Evolutionary conservation across 345 rosid genomes (phyloP).

Genomic region (Salix suchowensis): DNA sequence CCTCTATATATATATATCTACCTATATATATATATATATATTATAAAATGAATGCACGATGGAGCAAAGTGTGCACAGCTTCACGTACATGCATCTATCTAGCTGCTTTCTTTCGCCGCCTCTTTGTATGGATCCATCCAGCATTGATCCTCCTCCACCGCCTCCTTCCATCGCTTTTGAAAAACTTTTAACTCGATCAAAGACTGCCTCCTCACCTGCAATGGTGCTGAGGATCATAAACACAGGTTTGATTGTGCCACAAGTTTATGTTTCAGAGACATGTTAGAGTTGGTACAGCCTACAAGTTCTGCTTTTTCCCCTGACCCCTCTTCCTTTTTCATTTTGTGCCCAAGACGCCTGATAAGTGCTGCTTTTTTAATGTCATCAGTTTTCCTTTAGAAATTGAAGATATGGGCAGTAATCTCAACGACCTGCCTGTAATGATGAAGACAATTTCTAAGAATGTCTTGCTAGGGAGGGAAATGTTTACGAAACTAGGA

Average conservation of each 20-base stretch:
- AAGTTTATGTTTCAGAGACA: too few species aligned
- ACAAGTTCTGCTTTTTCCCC: too few species aligned
- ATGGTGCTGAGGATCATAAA: neutral
- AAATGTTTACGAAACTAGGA: too few species aligned
- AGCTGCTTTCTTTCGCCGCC: neutral
- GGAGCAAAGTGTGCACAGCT: conserved; percentile 3
- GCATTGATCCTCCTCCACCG: conserved; percentile 42
- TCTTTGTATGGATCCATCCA: conserved; percentile 52
- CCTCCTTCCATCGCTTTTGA: conserved; percentile 44
- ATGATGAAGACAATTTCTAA: neutral
- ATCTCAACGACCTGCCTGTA: neutral
- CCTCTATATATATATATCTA: too few species aligned
- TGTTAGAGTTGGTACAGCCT: too few species aligned
- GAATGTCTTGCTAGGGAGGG: too few species aligned
- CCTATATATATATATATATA: too few species aligned
- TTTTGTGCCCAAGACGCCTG: neutral
- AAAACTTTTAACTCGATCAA: conserved; percentile 43
- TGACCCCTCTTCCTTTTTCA: neutral
- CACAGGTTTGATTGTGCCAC: too few species aligned
- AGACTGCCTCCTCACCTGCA: conserved; percentile 65
- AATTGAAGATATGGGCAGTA: neutral
- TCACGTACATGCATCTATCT: neutral
- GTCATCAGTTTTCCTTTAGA: neutral
- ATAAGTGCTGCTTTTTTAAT: too few species aligned
- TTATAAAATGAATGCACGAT: neutral